These are phyloP conservation scores for Zopfia rhizophila DNA, from an alignment of 2,329 filamentous ascomycete species.

Conservation along the genomic window DNA sequence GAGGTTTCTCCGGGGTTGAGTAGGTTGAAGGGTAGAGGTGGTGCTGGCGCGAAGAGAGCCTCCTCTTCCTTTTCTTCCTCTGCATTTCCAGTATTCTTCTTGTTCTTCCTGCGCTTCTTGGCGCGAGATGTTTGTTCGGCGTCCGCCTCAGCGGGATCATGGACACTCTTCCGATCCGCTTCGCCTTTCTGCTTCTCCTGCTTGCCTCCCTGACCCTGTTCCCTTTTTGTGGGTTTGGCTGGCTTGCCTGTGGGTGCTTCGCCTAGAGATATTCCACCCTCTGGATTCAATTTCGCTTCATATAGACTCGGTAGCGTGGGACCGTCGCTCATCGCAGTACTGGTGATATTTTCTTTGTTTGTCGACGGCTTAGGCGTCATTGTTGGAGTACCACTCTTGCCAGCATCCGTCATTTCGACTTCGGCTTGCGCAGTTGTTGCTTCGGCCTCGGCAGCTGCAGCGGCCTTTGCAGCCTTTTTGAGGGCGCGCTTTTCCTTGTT, in stretches of 20 bases:
- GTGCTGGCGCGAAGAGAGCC: background rate
- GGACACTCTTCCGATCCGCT: too few species aligned
- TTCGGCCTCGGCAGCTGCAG: too few species aligned
- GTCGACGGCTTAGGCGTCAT: background rate
- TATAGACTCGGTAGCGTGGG: background rate
- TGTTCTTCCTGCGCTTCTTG: slow-evolving; percentile 1
- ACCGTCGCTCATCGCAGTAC: background rate
- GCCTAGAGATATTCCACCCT: background rate
- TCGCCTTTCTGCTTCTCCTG: too few species aligned
- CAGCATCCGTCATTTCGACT: too few species aligned
- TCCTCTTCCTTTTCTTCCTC: background rate
- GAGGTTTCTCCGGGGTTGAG: too few species aligned
- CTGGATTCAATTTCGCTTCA: background rate
- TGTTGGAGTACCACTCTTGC: too few species aligned
- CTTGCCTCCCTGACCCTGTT: too few species aligned
- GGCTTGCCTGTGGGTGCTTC: background rate
- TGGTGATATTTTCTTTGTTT: too few species aligned
- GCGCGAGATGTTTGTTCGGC: too few species aligned
- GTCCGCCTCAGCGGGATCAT: too few species aligned
- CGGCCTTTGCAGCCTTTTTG: background rate
- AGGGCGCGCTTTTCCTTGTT: background rate
- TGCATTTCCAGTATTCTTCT: background rate
- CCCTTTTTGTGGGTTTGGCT: too few species aligned
- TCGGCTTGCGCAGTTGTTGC: too few species aligned
- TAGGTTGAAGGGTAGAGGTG: background rate